Conservation (phyloP, 148 eudicot genomes). For the Oxyria digyna region DNA sequence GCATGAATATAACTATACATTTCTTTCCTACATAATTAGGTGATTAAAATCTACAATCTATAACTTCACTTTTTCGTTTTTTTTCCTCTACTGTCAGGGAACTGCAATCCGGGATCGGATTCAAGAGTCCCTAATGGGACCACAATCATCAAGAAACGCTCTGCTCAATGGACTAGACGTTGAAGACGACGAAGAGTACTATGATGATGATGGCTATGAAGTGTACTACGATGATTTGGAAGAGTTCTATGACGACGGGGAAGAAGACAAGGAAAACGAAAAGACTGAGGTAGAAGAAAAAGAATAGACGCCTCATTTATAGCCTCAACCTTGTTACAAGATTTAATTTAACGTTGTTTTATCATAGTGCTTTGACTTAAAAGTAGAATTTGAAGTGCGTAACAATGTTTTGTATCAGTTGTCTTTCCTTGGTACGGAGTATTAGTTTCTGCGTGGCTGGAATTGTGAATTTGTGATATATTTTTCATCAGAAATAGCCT, state of each 20-base stretch:
- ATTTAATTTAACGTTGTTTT: background rate
- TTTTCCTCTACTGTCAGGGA: slow-evolving; percentile 28
- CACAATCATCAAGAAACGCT: slow-evolving; percentile 18
- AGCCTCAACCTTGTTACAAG: background rate
- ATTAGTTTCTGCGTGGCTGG: background rate
- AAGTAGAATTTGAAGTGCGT: background rate
- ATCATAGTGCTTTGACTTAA: background rate
- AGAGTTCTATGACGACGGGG: slow-evolving; percentile 6
- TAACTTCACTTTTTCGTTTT: background rate
- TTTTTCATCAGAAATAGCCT: background rate
- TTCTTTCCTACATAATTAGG: background rate
- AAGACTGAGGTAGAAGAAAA: background rate
- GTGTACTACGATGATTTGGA: slow-evolving; percentile 12
- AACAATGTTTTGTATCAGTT: background rate
- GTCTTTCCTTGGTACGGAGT: background rate
- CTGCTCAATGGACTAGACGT: slow-evolving; percentile 23
- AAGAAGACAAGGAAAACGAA: background rate
- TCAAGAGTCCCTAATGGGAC: slow-evolving; percentile 39
- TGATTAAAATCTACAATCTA: background rate
- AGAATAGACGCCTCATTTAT: background rate
- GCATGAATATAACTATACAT: background rate
- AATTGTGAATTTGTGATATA: too few species aligned
- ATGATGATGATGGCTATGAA: slow-evolving; percentile 25
- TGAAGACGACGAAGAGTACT: slow-evolving; percentile 25
- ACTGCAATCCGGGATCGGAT: slow-evolving; percentile 60